Base-by-base conservation (phyloP, 306 rosid species). In the Vicia villosa region DNA sequence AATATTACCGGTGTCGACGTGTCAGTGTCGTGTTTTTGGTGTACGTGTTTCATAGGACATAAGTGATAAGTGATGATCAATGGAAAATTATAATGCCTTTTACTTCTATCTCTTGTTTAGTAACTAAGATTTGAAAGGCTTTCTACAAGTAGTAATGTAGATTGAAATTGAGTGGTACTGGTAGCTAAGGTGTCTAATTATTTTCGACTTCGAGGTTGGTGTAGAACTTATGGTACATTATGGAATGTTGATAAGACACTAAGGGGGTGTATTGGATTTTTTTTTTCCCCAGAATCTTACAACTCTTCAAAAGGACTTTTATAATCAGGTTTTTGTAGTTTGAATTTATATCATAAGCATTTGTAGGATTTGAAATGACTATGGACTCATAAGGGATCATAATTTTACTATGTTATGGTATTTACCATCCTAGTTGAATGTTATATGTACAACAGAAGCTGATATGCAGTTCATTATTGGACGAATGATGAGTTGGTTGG, bases 371-470 rank as follows among this genome's bases (percentile, higher is more conserved):
- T 24, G 60, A 26, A 56, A 56, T 3, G 37, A 8, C 19, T 30
- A 14, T 47, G 10, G 54, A 47, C 16, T 47, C 22, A 7, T 15
- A 16, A 47, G 7, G 10, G 22, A 47, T 74, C 63, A 22, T 26
- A 55, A 45, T 15, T 69, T 34, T 69, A 24, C 38, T 17, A 49
- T 49, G 24, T 49, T 16, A 32, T 49, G 64, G 41, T 22, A 59
- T 77, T 55, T 74, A 43, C 34, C 57, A 66, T 22, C 45, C 65
- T 7, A n/a, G 54, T 63, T 10, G 69, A 57, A 40, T 47, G 57
- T 55, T 16, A 37, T 47, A 49, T 57, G 28, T 24, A 22, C 30
- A 19, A 22, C 30, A 55, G 12, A 62, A 62, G n/a, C 15, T 61
- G 69, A 22, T 65, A 30, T 55, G 37, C 59, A 26, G 14, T 55